Base-by-base conservation (phyloP, 176 grass and related monocot species). In the Areca catechu region DNA sequence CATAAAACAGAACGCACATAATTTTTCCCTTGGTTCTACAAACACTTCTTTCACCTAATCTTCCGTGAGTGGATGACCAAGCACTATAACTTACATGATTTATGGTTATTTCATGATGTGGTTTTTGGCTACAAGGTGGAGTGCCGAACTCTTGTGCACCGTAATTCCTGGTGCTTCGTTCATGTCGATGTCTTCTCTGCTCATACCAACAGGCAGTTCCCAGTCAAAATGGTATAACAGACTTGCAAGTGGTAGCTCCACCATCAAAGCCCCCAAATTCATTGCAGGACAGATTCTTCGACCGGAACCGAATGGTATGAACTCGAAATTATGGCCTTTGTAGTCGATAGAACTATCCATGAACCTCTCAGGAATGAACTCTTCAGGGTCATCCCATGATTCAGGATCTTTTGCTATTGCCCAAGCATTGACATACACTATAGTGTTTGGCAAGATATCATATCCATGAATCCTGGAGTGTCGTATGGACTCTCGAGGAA, bases 331-430 rank as follows among this genome's bases (percentile, higher is more conserved):
- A 0, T 15, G 18, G 0, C 76, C 71, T 55, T 63, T 80, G 22
- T 74, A 76, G 61, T 86, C 83, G 0, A 57, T 4, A 0, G 3
- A 21, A 21, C 22, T 60, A 7, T n/a, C 50, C 5, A 34, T 12
- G 34, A 81, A 86, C 47, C 73, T 51, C 22, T 81, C 73, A 0
- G 77, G 83, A 6, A 53, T 60, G 21, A 81, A 86, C 34, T 54
- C 25, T 24, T 77, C 63, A 0, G 72, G 56, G 0, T 68, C 48
- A 6, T 73, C 20, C 83, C 77, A 81, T 3, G 51, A n/a, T 19
- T n/a, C 67, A 0, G 77, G 72, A 57, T 80, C 77, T 51, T 25
- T 25, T 25, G 3, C 24, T 25, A 25, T 25, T 4, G 4, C 24
- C 24, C 24, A 25, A 25, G 24, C 24, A 25, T 25, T 25, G 24